phyloP scores from a whole-genome alignment of 169 alveolate genomes.

The Cryptosporidium ubiquitum region DNA sequence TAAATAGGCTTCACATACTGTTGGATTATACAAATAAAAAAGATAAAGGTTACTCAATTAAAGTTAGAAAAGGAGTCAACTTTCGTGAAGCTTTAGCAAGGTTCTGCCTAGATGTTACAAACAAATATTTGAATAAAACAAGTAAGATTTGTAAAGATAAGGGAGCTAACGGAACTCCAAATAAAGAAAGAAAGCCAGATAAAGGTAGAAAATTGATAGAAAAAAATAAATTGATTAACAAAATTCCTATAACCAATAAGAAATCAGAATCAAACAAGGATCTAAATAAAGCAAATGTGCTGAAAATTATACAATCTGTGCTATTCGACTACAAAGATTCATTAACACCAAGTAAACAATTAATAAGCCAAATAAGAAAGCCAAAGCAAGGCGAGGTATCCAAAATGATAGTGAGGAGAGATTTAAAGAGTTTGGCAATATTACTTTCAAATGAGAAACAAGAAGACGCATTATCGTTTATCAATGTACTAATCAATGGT shows the following conservation, averaged over 20 bases:
- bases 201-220: background rate
- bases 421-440: conserved; percentile 9
- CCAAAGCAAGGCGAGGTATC: conserved; percentile 7
- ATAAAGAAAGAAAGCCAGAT: background rate
- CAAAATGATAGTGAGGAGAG: background rate
- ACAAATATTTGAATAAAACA: background rate
- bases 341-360: background rate
- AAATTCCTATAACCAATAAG: background rate
- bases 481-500: conserved; percentile 13
- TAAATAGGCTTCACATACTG: background rate
- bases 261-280: background rate
- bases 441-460: conserved; percentile 17
- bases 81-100: conserved; percentile 29
- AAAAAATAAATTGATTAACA: background rate
- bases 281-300: background rate
- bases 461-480: conserved; percentile 27
- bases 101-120: background rate
- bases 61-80: background rate
- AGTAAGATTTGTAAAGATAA: background rate
- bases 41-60: background rate
- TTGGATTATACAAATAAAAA: background rate
- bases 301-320: background rate
- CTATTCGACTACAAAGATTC: conserved; percentile 15
- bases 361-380: conserved; percentile 42
- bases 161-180: background rate